These are phyloP conservation scores for Xylaria polymorpha DNA, from an alignment of 2,329 filamentous ascomycete species.

Conservation along the genomic window DNA sequence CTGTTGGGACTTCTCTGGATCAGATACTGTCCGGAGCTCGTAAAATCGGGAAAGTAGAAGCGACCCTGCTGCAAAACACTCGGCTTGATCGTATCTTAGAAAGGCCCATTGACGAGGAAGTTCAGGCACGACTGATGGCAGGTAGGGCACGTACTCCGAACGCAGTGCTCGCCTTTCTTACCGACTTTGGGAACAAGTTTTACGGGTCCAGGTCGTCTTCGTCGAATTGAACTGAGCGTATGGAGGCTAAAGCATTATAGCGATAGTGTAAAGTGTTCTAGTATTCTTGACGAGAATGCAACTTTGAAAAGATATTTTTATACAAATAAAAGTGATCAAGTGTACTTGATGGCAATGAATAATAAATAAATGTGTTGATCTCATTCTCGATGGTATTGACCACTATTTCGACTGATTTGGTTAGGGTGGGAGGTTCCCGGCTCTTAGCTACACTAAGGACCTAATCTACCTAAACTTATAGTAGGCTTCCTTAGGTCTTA, in stretches of 20 bases:
- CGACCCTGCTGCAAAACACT: neutral
- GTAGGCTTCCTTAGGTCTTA: neutral
- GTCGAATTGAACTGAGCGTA: neutral
- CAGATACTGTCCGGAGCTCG: too few species aligned
- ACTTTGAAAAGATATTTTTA: too few species aligned
- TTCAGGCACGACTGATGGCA: neutral
- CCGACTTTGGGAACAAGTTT: neutral
- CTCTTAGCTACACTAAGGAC: too few species aligned
- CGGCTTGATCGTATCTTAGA: neutral
- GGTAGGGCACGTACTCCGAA: neutral
- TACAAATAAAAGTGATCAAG: too few species aligned
- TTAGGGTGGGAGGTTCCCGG: too few species aligned
- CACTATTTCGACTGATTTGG: too few species aligned
- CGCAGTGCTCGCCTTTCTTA: neutral
- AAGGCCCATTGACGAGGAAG: neutral
- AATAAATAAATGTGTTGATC: too few species aligned
- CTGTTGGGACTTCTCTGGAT: neutral
- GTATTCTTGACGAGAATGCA: too few species aligned
- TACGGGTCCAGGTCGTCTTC: neutral
- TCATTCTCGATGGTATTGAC: too few species aligned
- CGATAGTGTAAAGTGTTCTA: too few species aligned
- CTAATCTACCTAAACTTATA: neutral
- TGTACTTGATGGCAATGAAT: too few species aligned
- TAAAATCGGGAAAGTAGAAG: neutral
- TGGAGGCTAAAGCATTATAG: too few species aligned